Evolutionary conservation across 2,329 filamentous ascomycete genomes (phyloP).

Genomic region (Xylariaceae sp.): DNA sequence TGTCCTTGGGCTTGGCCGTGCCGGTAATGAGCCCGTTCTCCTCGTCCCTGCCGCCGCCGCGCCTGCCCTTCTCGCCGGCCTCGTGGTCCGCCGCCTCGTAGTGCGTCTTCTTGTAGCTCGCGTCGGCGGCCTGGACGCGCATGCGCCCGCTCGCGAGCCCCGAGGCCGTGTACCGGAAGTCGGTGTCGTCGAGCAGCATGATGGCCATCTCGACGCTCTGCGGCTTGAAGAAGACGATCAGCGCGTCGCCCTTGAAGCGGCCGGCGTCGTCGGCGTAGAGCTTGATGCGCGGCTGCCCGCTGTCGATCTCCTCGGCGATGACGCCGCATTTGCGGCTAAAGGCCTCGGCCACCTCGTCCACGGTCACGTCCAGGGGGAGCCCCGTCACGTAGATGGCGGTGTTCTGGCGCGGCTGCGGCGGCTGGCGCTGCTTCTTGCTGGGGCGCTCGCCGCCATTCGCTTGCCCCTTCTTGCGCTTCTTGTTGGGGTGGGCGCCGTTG

Average conservation of each 20-base stretch:
- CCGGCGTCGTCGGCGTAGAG: constrained; percentile 81
- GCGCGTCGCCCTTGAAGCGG: constrained; percentile 86
- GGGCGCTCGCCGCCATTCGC: constrained; percentile 34
- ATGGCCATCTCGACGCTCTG: constrained; percentile 88
- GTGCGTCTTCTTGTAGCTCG: constrained; percentile 85
- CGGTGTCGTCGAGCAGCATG: constrained; percentile 73
- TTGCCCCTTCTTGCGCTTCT: constrained; percentile 36
- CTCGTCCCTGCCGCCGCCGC: neutral
- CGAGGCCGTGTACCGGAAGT: constrained; percentile 63
- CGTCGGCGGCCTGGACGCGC: constrained; percentile 78
- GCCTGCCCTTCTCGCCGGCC: constrained; percentile 13
- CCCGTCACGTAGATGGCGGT: constrained; percentile 91
- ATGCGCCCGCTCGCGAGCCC: constrained; percentile 61
- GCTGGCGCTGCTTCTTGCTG: constrained; percentile 43
- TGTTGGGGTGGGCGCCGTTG: constrained; percentile 23
- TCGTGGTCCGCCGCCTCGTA: constrained; percentile 44
- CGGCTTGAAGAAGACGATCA: constrained; percentile 91
- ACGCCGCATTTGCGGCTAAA: constrained; percentile 85
- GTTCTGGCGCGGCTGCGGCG: constrained; percentile 60
- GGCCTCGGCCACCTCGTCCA: constrained; percentile 74
- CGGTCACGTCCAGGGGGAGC: constrained; percentile 72
- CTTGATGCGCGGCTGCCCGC: constrained; percentile 82
- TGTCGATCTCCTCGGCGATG: constrained; percentile 91
- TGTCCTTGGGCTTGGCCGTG: constrained; percentile 40
- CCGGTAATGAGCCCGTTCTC: constrained; percentile 35